These are phyloP conservation scores for Wickerhamiella qilinensis DNA, from an alignment of 805 yeast genomes.

Conservation along the genomic window DNA sequence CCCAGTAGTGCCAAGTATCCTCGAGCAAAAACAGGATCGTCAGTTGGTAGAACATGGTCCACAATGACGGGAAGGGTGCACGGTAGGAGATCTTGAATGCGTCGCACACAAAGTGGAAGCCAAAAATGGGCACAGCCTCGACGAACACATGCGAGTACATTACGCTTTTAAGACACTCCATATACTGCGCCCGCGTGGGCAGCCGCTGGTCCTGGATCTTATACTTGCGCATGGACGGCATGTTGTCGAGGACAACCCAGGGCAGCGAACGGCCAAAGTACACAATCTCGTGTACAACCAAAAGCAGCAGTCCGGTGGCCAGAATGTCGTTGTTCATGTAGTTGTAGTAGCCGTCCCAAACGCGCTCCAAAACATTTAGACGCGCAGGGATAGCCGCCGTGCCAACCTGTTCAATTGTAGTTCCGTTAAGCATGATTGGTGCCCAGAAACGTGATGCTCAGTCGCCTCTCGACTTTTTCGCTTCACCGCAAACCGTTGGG, in stretches of 20 bases:
- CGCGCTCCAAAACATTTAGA: slow-evolving; percentile 36
- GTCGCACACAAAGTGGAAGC: slow-evolving; percentile 85
- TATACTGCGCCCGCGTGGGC: slow-evolving; percentile 70
- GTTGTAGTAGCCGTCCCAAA: slow-evolving; percentile 83
- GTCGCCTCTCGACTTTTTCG: too few relatives aligned
- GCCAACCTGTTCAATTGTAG: neutral
- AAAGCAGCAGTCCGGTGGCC: slow-evolving; percentile 82
- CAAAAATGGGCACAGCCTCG: slow-evolving; percentile 94
- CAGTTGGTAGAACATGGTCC: slow-evolving; percentile 48
- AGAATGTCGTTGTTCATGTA: slow-evolving; percentile 75
- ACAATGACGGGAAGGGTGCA: slow-evolving; percentile 70
- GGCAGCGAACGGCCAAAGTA: slow-evolving; percentile 89
- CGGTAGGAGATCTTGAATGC: slow-evolving; percentile 57
- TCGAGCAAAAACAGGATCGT: slow-evolving; percentile 68
- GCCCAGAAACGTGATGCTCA: too few relatives aligned
- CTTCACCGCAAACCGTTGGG: too few relatives aligned
- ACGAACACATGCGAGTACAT: slow-evolving; percentile 76
- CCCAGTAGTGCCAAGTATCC: slow-evolving; percentile 95
- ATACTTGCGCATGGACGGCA: slow-evolving; percentile 71
- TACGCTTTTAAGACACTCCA: slow-evolving; percentile 82
- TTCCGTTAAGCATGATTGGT: neutral
- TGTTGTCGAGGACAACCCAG: slow-evolving; percentile 74
- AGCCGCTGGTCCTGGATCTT: slow-evolving; percentile 79
- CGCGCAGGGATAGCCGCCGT: neutral
- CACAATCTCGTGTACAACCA: slow-evolving; percentile 68